These are phyloP conservation scores for Ceratocystis ficicola DNA, from an alignment of 2,329 filamentous ascomycete species.

Conservation along the genomic window DNA sequence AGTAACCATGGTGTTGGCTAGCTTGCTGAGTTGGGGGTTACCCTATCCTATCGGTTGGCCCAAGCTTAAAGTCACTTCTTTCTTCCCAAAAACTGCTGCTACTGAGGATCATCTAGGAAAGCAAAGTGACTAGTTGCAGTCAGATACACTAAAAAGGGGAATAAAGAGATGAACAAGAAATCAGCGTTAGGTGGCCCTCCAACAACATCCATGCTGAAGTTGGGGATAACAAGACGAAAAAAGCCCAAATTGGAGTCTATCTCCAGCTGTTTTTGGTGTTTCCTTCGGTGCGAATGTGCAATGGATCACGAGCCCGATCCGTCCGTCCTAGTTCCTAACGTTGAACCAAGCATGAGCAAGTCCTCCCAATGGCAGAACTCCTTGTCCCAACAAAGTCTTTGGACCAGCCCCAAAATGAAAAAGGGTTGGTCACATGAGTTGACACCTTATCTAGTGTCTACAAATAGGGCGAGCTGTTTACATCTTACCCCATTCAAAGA, in stretches of 20 bases:
- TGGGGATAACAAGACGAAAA: background rate
- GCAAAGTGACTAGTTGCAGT: no score
- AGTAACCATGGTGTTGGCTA: background rate
- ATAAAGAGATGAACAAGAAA: no score
- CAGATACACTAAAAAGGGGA: no score
- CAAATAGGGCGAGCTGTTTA: background rate
- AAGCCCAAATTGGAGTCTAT: background rate
- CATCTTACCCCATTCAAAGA: slow-evolving; percentile 9
- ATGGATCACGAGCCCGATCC: background rate
- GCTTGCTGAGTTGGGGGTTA: no score
- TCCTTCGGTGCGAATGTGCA: slow-evolving; percentile 3
- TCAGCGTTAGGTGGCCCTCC: no score
- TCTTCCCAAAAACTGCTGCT: no score
- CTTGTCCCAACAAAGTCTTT: background rate
- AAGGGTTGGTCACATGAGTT: background rate
- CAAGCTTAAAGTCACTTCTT: background rate
- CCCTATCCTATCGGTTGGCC: background rate
- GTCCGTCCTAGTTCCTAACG: no score
- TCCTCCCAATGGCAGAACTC: background rate
- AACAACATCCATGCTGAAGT: no score
- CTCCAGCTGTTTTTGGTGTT: background rate
- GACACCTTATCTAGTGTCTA: no score
- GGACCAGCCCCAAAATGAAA: background rate
- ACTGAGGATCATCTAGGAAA: background rate
- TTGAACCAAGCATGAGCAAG: background rate